Base-by-base conservation (phyloP, 129 eudicot genomes). In the Lactuca sativa region DNA sequence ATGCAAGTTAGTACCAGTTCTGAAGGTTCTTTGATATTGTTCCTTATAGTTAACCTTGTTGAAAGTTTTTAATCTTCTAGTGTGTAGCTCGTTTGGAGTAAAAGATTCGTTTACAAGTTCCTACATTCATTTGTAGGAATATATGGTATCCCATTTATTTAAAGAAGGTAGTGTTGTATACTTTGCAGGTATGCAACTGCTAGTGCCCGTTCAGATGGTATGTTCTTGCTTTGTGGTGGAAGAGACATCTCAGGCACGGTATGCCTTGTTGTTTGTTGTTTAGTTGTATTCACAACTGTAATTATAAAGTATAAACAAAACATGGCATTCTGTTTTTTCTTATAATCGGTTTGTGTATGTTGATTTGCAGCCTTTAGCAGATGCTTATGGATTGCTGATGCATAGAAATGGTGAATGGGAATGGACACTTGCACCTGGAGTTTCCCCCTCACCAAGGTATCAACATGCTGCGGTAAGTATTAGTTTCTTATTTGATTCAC, bases 391-490 rank as follows among this genome's bases (percentile, higher is more conserved):
- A 73, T 71, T 93, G 81, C 92, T 89, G 56, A 89, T 89, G 95
- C 98, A 93, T 85, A 84, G 88, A 62, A 93, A 82, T 80, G 98
- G 98, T 56, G 85, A 85, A 73, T 93, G 98, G 98, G 95, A 93
- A 73, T 93, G 98, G 98, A 93, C 98, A 70, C 98, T 87, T 82
- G 98, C 98, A 73, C 98, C 98, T 47, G 96, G 96, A 34, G 90
- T 93, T 58, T 85, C 96, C 33, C 98, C 98, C 36, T 93, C 98
- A 12, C 85, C 95, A 56, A 89, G 98, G 74, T 93, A 93, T 81
- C 95, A 89, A 75, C 98, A 93, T 82, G 98, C 96, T 32, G 88
- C 95, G 74, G 98, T 93, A 83, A 85, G 95, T 82, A 30, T 36
- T 64, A 17, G 4, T 40, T 59, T 9, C 14, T 3, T 56, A 37